These are phyloP conservation scores for Helichrysum umbraculigerum DNA, from an alignment of 129 eudicot genomes.

Conservation along the genomic window DNA sequence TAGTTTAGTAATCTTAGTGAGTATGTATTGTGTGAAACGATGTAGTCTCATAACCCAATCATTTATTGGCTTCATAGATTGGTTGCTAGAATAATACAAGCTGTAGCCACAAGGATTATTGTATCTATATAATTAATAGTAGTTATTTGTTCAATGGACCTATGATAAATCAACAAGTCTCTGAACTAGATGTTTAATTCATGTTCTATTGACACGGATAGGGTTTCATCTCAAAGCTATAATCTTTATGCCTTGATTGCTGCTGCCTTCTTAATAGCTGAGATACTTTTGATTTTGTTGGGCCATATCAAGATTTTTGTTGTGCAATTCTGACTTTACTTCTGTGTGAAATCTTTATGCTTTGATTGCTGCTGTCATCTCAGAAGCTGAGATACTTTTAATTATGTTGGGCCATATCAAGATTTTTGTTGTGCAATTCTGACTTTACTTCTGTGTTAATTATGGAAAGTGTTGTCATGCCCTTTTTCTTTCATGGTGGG, in stretches of 20 bases:
- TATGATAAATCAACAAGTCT: constrained; percentile 12
- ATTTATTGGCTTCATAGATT: constrained; percentile 23
- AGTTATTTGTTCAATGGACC: constrained; percentile 18
- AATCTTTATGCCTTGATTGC: constrained; percentile 9
- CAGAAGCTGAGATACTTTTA: constrained; percentile 8
- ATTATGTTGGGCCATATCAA: constrained; percentile 33
- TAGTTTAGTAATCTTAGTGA: constrained; percentile 31
- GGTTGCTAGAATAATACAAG: constrained; percentile 33
- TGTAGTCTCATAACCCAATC: constrained; percentile 14
- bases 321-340: constrained; percentile 22
- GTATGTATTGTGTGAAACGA: constrained; percentile 20
- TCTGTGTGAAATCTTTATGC: constrained; percentile 15
- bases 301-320: constrained; percentile 27
- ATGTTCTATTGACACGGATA: background rate
- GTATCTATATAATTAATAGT: background rate
- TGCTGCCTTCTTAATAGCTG: background rate
- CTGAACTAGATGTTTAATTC: constrained; percentile 11
- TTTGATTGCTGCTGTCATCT: constrained; percentile 12
- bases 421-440: constrained; percentile 17
- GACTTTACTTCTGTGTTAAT: constrained; percentile 29
- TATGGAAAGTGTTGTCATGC: constrained; percentile 32
- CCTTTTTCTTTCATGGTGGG: constrained; percentile 35
- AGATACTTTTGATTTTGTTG: constrained; percentile 28
- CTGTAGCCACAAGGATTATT: constrained; percentile 18
- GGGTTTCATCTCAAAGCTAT: background rate